These are phyloP conservation scores for Claviceps paspali DNA, from an alignment of 2,329 filamentous ascomycete species.

Conservation along the genomic window DNA sequence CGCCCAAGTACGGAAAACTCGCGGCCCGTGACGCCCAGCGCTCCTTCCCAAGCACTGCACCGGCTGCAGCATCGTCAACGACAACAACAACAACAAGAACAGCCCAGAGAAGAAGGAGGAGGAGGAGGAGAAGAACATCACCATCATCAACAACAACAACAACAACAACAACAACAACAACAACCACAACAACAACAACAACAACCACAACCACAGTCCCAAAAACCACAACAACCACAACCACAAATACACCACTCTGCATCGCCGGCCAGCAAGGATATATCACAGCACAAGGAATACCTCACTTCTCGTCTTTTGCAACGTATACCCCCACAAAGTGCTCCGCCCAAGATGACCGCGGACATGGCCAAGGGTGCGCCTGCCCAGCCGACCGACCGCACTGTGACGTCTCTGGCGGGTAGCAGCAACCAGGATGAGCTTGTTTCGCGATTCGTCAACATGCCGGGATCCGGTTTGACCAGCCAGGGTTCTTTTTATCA, in stretches of 20 bases:
- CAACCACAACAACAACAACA: background rate
- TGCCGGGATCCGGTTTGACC: conserved; percentile 31
- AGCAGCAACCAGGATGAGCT: conserved; percentile 31
- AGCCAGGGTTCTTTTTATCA: conserved; percentile 38
- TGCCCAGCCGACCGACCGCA: conserved; percentile 17
- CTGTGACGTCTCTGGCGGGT: conserved; percentile 12
- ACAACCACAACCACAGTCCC: background rate
- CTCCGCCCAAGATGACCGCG: conserved; percentile 49
- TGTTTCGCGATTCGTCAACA: conserved; percentile 45
- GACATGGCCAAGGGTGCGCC: conserved; percentile 30
- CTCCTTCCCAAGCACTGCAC: conserved; percentile 8
- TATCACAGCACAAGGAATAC: conserved; percentile 43
- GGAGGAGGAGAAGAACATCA: background rate
- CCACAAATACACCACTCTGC: background rate
- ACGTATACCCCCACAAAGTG: conserved; percentile 44
- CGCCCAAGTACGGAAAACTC: conserved; percentile 21
- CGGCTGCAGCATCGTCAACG: too few relatives aligned
- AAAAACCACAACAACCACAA: background rate
- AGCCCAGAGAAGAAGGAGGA: background rate
- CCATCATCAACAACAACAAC: background rate
- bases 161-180: background rate
- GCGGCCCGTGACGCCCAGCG: conserved; percentile 20
- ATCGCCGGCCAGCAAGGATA: conserved; percentile 23
- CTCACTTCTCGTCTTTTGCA: conserved; percentile 54
- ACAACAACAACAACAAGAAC: background rate